phyloP scores from a whole-genome alignment of 1,284 basidiomycete genomes.

The Ganoderma lingzhi region DNA sequence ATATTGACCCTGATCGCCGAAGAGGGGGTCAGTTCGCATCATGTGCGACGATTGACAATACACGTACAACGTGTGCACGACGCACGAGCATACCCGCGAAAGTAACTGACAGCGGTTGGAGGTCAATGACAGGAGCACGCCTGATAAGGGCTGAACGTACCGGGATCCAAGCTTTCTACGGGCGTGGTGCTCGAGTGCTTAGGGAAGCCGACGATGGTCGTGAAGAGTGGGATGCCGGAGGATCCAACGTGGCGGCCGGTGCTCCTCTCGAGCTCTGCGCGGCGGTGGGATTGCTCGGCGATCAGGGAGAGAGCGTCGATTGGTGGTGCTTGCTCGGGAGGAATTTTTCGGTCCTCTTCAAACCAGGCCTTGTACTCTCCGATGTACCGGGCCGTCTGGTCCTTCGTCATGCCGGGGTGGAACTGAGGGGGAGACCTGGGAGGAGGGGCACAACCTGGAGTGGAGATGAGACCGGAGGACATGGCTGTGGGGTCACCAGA shows the following conservation, averaged over 20 bases:
- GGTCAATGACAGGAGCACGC: not conserved
- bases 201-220: constrained; percentile 27
- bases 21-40: not conserved
- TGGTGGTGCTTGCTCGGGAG: constrained; percentile 16
- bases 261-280: constrained; percentile 17
- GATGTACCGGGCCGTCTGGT: constrained; percentile 16
- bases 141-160: constrained; percentile 10
- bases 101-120: constrained; percentile 9
- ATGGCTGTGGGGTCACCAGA: not conserved
- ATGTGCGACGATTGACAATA: not conserved
- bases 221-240: constrained; percentile 18
- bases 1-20: constrained; percentile 27
- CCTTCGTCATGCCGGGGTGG: constrained; percentile 14
- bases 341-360: constrained; percentile 26
- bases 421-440: constrained; percentile 18
- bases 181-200: constrained; percentile 28
- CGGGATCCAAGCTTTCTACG: constrained; percentile 13
- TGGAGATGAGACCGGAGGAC: not conserved
- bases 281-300: constrained; percentile 17
- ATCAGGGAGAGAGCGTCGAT: constrained; percentile 20
- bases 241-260: not conserved
- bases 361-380: constrained; percentile 24
- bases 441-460: no score
- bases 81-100: constrained; percentile 27
- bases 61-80: constrained; percentile 18